Percentiles rank a stretch among this genome's conserved stretches.
Evolutionary conservation across 768 basidiomycete species (phyloP).

Genomic region (Leucocoprinus sp.): DNA sequence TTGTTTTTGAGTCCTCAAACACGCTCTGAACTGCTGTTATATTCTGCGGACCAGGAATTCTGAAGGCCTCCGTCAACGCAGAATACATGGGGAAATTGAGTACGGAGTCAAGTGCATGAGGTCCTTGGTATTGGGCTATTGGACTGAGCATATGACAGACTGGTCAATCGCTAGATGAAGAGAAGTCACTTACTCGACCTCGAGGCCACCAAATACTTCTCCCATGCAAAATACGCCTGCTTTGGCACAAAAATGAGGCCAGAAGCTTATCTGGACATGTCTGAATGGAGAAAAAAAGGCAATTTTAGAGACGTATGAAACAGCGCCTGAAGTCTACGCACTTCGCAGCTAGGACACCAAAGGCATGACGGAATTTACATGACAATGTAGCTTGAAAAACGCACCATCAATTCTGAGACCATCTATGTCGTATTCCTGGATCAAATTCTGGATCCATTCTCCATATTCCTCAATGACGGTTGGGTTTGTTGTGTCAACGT

Average conservation of each 20-base stretch:
- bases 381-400: constrained; percentile 8
- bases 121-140: constrained; percentile 53
- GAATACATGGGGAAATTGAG: constrained; percentile 66
- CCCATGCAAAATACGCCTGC: constrained; percentile 85
- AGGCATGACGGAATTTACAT: constrained; percentile 19
- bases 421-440: constrained; percentile 68
- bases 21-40: constrained; percentile 46
- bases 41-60: constrained; percentile 63
- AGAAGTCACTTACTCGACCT: constrained; percentile 35
- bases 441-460: constrained; percentile 60
- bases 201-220: constrained; percentile 57
- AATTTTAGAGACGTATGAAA: neutral
- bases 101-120: constrained; percentile 55
- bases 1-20: constrained; percentile 43
- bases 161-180: neutral
- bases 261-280: constrained; percentile 70
- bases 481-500: constrained; percentile 68
- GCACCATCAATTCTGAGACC: constrained; percentile 79
- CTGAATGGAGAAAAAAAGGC: constrained; percentile 22
- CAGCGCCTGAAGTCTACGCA: constrained; percentile 16
- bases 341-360: constrained; percentile 37
- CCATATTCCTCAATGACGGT: constrained; percentile 55
- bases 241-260: constrained; percentile 64
- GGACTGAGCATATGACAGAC: constrained; percentile 25
- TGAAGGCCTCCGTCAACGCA: constrained; percentile 55